A percentile compares a stretch with the other conserved stretches of the same genome.
phyloP scores from a whole-genome alignment of 75 land plant species.

The Sequoiadendron giganteum region DNA sequence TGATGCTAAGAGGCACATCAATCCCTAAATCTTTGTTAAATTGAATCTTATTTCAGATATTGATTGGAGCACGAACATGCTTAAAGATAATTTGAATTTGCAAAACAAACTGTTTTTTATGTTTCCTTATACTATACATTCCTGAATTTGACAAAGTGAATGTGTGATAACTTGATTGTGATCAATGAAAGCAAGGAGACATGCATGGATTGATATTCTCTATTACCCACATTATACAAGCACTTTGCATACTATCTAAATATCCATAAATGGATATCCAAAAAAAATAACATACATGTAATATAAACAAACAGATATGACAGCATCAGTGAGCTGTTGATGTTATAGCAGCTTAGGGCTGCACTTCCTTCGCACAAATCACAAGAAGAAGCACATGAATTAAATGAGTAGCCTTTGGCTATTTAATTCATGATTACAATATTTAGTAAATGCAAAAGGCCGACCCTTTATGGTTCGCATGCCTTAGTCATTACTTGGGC shows the following conservation, averaged over 20 bases:
- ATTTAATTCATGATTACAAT: too few species aligned
- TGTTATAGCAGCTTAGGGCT: too few species aligned
- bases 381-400: too few species aligned
- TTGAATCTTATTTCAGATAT: not conserved
- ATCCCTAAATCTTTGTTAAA: not conserved
- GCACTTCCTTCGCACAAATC: too few species aligned
- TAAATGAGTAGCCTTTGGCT: too few species aligned
- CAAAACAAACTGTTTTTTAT: not conserved
- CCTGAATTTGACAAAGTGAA: not conserved
- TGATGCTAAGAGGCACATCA: not conserved
- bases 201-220: not conserved
- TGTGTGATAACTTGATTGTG: not conserved
- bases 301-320: not conserved
- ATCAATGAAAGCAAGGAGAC: not conserved
- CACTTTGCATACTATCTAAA: not conserved
- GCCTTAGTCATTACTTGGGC: too few species aligned
- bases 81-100: not conserved
- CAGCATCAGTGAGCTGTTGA: not conserved
- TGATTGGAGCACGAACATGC: not conserved
- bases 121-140: not conserved
- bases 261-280: not conserved
- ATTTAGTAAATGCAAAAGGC: too few species aligned
- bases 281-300: not conserved
- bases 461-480: too few species aligned
- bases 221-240: not conserved